Percentiles rank a stretch among this genome's conserved stretches.
phyloP scores from a whole-genome alignment of 2,329 filamentous ascomycete genomes.

The Talaromyces verruculosus region DNA sequence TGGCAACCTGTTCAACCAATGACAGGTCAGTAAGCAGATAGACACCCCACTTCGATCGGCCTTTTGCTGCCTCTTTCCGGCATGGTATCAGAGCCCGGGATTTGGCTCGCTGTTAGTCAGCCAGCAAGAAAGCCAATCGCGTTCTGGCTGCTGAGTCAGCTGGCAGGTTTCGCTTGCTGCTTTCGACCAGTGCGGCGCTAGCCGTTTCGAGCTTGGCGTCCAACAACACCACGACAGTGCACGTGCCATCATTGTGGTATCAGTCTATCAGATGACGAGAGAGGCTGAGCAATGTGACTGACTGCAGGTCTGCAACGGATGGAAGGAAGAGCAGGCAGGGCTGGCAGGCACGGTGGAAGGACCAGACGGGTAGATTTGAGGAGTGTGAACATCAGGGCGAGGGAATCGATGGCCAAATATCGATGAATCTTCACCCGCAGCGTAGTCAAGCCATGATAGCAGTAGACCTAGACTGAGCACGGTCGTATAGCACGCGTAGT shows the following conservation, averaged over 20 bases:
- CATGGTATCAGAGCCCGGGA: background rate
- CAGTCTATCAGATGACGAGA: conserved; percentile 13
- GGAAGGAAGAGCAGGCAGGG: background rate
- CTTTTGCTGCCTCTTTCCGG: background rate
- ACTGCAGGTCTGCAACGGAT: background rate
- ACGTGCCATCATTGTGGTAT: conserved; percentile 13
- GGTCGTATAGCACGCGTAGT: conserved; percentile 2
- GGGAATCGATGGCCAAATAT: background rate
- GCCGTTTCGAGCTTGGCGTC: conserved; percentile 11
- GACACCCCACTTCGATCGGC: conserved; percentile 9
- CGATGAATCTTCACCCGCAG: background rate
- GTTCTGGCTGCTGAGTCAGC: conserved; percentile 10
- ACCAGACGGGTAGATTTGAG: background rate
- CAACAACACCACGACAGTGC: conserved; percentile 12
- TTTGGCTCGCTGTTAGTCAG: background rate
- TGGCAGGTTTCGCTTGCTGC: background rate
- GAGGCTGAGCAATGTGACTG: conserved; percentile 6
- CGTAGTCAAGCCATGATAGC: background rate
- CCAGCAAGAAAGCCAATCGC: background rate
- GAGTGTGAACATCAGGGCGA: background rate
- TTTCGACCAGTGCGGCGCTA: conserved; percentile 8
- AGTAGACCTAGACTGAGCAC: background rate
- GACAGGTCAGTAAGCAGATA: background rate
- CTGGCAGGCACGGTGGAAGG: background rate
- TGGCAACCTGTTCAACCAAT: conserved; percentile 2